Percentiles rank a stretch among this genome's conserved stretches.
These are phyloP conservation scores for Mucor ambiguus DNA, from an alignment of 371 early-diverging fungal species.

Conservation along the genomic window DNA sequence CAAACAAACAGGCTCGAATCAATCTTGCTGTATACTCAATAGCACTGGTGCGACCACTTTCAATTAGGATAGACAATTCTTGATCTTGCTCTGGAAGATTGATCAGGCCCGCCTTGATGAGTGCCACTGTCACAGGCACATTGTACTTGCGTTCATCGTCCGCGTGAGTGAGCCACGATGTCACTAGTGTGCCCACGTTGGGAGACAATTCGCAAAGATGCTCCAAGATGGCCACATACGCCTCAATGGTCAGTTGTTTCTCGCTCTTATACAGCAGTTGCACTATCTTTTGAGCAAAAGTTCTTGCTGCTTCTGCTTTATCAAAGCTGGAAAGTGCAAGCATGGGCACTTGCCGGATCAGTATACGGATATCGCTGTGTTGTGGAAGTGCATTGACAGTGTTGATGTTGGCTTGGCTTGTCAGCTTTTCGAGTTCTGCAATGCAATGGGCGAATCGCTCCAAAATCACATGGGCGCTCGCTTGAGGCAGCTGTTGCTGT, in stretches of 20 bases:
- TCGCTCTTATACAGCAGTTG: constrained; percentile 80
- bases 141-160: constrained; percentile 93
- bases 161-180: constrained; percentile 87
- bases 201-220: constrained; percentile 79
- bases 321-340: constrained; percentile 67
- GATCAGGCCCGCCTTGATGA: constrained; percentile 81
- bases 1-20: constrained; percentile 70
- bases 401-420: constrained; percentile 53
- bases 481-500: constrained; percentile 12
- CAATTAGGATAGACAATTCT: constrained; percentile 85
- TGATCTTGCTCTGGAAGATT: constrained; percentile 80
- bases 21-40: constrained; percentile 79
- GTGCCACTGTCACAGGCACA: constrained; percentile 78
- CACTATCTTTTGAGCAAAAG: constrained; percentile 86
- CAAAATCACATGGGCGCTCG: constrained; percentile 54
- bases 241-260: constrained; percentile 69
- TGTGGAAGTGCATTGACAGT: constrained; percentile 71
- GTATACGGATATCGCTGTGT: constrained; percentile 73
- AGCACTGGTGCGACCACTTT: constrained; percentile 65
- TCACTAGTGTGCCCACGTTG: constrained; percentile 79
- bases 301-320: constrained; percentile 75
- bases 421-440: constrained; percentile 77
- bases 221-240: constrained; percentile 81
- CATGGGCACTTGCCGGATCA: constrained; percentile 72
- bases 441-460: constrained; percentile 71